Base-by-base conservation (phyloP, 768 basidiomycete genomes). In the Filobasidium floriforme region DNA sequence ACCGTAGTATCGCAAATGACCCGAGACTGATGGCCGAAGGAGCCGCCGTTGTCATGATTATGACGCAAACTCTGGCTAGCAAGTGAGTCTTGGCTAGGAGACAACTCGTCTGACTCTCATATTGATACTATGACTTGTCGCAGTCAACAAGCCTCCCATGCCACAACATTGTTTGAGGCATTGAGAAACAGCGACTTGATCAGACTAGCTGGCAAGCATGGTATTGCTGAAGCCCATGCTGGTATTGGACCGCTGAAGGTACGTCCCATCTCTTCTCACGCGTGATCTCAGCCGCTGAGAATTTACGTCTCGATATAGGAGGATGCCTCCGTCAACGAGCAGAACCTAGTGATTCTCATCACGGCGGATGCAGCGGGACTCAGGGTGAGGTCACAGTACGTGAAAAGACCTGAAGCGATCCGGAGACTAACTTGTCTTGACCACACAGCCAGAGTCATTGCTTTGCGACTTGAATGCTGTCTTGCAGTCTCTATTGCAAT, bases 281-380 rank as follows among this genome's bases (percentile, higher is more conserved):
- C 32, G 32, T 4, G 32, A 37, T 37, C 32, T 49, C 46, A 49
- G 18, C 46, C 29, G 32, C 6, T 24, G 15, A 29, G 22, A 12
- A 2, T 61, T 26, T 59, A 63, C 32, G 28, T 66, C 63, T 62
- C 9, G 32, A 37, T 66, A 24, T 68, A 68, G 40, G 69, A 55
- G 62, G 65, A 59, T 11, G 61, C 62, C 18, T 46, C 65, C 59
- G 37, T 66, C 32, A 22, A 71, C 1, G 86, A 89, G 71, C 85
- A 85, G 68, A 86, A 89, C 67, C 81, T 89, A 0, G 76, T 90
- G 15, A 74, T 82, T 0, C 78, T 94, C 54, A 85, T 92, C 69
- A 80, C 88, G 5, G 84, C 88, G 19, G 85, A 84, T 0, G 74
- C 89, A 3, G 78, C 89, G 29, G 82, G 88, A 0, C 74, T 90